Base-by-base conservation (phyloP, 1,139 yeast species). In the Candida sojae region DNA sequence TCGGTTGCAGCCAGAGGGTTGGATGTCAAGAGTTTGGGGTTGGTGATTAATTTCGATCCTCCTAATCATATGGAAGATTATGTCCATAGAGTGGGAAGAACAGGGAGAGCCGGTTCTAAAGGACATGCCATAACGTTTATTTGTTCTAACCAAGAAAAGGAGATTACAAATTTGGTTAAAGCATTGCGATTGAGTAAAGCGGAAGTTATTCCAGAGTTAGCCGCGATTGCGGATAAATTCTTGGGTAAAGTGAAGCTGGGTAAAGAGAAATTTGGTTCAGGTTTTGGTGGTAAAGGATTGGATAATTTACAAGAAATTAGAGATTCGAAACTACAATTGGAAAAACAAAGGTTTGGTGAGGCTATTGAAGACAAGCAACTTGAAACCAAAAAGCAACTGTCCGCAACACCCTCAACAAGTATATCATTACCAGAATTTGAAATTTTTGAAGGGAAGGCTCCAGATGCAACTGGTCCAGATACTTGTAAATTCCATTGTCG, bases 21-120 rank as follows among this genome's bases (percentile, higher is more conserved):
- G 31, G 98, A 93, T 67, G 97, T 95, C 10, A 87, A 89, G 48
- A 87, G 86, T 30, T 77, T 93, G 33, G 83, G 83, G 48, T 67
- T 91, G 40, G 98, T 93, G 2, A 73, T 93, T 8, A 88, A 93
- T 56, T 93, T 81, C 61, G 97, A 93, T 62, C 85, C 97, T 0
- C 96, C 97, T 0, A 88, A 80, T 54, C 96, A 93, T 54, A 80
- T 92, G 79, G 98, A 96, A 53, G 99, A 95, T 63, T 93, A 93
- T 61, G 96, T 95, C 6, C 99, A 93, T 66, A 77, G 99, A 29
- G 96, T 92, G 0, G 99, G 99, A 0, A 75, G 99, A 54, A 95
- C 99, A 0, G 99, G 98, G 0, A 75, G 99, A 52, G 99, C 97
- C 0, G 96, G 96, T 0, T 77, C 77, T 39, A 67, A 55, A 23